Evolutionary conservation across 1,139 yeast genomes (phyloP), one percentile per base, ranked within the genome.

Genomic region (Scheffersomyces stambukii): DNA sequence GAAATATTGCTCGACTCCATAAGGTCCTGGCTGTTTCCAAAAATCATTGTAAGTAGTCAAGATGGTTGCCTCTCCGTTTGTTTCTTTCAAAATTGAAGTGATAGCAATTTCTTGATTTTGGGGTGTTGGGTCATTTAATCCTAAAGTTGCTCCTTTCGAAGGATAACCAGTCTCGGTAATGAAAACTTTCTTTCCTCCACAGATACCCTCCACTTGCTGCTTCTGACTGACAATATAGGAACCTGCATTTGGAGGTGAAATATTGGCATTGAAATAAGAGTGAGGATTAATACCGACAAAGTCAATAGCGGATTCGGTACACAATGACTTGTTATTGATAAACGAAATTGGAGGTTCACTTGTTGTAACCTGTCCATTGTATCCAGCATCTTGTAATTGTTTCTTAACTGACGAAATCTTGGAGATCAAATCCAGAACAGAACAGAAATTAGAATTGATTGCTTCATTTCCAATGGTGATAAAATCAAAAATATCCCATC

Each of bases 111-210:
- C 51, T 62, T 88, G 96, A 59, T 86, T 86, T 6, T 52, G 82
- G 3, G 58, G 50, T 20, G 77, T 57, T 33, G 96, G 96, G 18
- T 77, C 73, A 45, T 88, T 83, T 28, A 59, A 58, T 33, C 96
- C 96, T 48, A 84, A 77, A 32, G 67, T 60, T 35, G 54, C 53
- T 43, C 96, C 96, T 24, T 66, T 60, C 41, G 80, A 76, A 40
- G 96, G 96, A 54, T 84, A 88, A 21, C 96, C 96, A 4, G 96
- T 85, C 59, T 88, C 96, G 10, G 94, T 80, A 30, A 81, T 73
- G 23, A 68, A 54, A 19, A 69, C 63, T 16, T 73, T 68, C 33
- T 64, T 63, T 21, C 66, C 60, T 20, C 69, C 67, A 56, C 89
- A 78, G 24, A 68, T 58, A 12, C 57, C 58, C 43, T 70, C 62